phyloP scores from a whole-genome alignment of 129 eudicot genomes.

The Tagetes patula region DNA sequence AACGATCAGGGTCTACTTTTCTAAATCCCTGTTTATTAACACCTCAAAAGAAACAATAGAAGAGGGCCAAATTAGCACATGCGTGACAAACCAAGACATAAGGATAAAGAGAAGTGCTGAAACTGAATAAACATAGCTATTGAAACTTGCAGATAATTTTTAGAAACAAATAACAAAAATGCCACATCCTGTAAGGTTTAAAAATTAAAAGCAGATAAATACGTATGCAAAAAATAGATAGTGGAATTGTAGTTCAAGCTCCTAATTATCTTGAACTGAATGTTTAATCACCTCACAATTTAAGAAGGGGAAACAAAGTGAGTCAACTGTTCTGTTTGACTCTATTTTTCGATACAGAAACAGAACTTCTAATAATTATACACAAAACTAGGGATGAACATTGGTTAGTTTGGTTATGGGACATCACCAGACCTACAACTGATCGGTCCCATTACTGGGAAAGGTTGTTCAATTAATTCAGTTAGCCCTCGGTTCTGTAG shows the following conservation, averaged over 20 bases:
- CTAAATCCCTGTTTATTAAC: constrained; percentile 61
- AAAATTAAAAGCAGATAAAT: not conserved
- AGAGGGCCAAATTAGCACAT: constrained; percentile 9
- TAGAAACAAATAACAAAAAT: not conserved
- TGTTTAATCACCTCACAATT: not conserved
- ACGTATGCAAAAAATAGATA: not conserved
- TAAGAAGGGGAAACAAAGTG: not conserved
- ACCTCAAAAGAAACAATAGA: not conserved
- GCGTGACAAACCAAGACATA: not conserved
- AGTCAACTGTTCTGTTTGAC: not conserved
- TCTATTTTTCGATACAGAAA: not conserved
- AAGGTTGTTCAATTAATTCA: not conserved
- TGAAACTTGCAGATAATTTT: not conserved
- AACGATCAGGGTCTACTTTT: constrained; percentile 89
- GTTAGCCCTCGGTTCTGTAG: not conserved
- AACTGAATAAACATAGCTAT: not conserved
- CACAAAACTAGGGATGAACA: not conserved
- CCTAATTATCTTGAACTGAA: not conserved
- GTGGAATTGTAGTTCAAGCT: not conserved
- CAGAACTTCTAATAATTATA: not conserved
- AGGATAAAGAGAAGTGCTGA: not conserved
- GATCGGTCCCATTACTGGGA: not conserved
- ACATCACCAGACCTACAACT: not conserved
- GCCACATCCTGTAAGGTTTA: not conserved
- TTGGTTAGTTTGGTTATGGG: not conserved